phyloP scores from a whole-genome alignment of 495 filamentous ascomycete species.

The Delitschia confertaspora region DNA sequence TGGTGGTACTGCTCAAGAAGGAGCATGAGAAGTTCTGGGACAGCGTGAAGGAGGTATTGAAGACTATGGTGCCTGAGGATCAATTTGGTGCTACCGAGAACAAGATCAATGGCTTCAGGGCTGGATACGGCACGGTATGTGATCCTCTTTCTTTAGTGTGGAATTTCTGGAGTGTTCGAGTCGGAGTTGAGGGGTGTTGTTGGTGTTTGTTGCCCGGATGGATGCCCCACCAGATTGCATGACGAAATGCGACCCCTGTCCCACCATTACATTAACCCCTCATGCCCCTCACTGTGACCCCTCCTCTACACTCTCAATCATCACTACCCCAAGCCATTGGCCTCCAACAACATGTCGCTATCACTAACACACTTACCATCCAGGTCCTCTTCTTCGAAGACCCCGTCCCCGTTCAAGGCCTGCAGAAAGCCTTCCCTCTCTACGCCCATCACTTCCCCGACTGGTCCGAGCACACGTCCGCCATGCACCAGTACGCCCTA shows the following conservation, averaged over 20 bases:
- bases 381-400: conserved; percentile 61
- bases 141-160: background rate
- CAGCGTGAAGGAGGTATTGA: conserved; percentile 45
- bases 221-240: conserved; percentile 1
- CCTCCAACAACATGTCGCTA: background rate
- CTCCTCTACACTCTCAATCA: background rate
- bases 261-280: background rate
- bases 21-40: conserved; percentile 62
- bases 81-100: conserved; percentile 41
- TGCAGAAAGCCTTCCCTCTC: conserved; percentile 46
- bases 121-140: conserved; percentile 50
- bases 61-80: conserved; percentile 49
- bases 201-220: background rate
- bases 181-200: background rate
- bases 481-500: conserved; percentile 57
- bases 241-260: conserved; percentile 7
- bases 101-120: conserved; percentile 45
- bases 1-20: conserved; percentile 51
- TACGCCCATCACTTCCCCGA: conserved; percentile 55
- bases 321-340: background rate
- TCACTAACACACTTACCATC: conserved; percentile 3
- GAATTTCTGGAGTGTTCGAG: background rate
- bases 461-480: conserved; percentile 54
- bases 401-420: conserved; percentile 39
- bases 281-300: conserved; percentile 1